These are phyloP conservation scores for Microsporum audouinii DNA, from an alignment of 2,329 filamentous ascomycete species.

Conservation along the genomic window DNA sequence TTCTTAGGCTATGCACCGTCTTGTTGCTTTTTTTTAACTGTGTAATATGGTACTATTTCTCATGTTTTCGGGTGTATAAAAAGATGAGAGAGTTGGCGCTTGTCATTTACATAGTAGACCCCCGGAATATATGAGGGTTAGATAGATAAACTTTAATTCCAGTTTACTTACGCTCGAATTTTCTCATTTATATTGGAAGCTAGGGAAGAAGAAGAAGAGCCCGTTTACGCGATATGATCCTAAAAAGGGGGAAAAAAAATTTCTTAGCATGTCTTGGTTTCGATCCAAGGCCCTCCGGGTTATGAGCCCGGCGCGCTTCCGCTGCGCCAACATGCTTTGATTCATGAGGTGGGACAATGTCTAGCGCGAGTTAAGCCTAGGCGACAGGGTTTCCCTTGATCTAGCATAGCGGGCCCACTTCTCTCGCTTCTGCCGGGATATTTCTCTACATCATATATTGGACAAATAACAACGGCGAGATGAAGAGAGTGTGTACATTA, in stretches of 20 bases:
- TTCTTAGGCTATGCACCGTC: neutral
- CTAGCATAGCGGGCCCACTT: neutral
- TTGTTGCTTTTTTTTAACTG: neutral
- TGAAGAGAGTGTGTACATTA: too few relatives aligned
- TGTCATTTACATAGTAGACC: neutral
- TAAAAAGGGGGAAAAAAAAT: conserved; percentile 4
- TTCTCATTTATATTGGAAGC: neutral
- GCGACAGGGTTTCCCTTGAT: neutral
- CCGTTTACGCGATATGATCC: neutral
- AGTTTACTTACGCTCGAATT: neutral
- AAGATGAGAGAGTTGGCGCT: neutral
- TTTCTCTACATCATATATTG: neutral
- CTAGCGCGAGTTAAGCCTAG: neutral
- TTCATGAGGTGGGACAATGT: neutral
- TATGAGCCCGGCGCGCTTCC: conserved; percentile 32
- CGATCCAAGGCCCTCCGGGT: conserved; percentile 27
- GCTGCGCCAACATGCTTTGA: conserved; percentile 23
- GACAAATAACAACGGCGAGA: too few relatives aligned
- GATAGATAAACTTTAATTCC: neutral
- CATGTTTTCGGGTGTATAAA: neutral
- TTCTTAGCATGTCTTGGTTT: conserved; percentile 16
- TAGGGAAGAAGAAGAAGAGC: neutral
- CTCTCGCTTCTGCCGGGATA: neutral
- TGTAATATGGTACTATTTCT: neutral
- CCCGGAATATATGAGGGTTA: neutral